phyloP scores from a whole-genome alignment of 305 asterid species.

The Plantago coronopus region DNA sequence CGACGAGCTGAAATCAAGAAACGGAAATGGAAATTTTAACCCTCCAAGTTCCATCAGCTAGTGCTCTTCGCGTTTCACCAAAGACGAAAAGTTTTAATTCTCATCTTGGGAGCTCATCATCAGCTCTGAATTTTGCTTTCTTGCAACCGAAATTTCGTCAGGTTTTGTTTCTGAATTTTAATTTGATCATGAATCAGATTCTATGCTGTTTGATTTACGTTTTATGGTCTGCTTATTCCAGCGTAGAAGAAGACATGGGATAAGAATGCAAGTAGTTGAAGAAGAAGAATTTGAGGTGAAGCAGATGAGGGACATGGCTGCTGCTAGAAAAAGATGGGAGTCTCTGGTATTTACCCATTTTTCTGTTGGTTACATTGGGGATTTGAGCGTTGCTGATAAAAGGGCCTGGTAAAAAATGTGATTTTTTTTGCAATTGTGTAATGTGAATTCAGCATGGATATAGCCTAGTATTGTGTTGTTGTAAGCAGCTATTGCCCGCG shows the following conservation, averaged over 20 bases:
- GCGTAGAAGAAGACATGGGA: slow-evolving; percentile 36
- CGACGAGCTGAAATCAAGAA: not conserved
- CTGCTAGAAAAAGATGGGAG: slow-evolving; percentile 91
- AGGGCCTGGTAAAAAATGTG: not conserved
- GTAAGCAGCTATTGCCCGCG: no score
- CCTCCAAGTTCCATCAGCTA: slow-evolving; percentile 38
- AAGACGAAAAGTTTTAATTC: slow-evolving; percentile 24
- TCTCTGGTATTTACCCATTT: slow-evolving; percentile 43
- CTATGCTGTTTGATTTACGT: not conserved
- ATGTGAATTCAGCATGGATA: no score
- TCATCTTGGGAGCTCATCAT: slow-evolving; percentile 30
- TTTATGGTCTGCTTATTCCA: slow-evolving; percentile 2
- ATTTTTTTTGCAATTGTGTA: not conserved
- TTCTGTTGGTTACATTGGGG: not conserved
- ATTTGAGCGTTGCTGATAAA: not conserved
- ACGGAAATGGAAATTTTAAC: slow-evolving; percentile 45
- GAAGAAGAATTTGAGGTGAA: slow-evolving; percentile 80
- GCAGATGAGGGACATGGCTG: slow-evolving; percentile 90
- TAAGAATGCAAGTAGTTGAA: slow-evolving; percentile 64
- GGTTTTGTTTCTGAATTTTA: slow-evolving; percentile 26
- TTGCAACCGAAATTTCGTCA: slow-evolving; percentile 27
- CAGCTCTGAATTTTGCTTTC: slow-evolving; percentile 23
- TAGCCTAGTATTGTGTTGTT: no score
- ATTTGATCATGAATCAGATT: not conserved
- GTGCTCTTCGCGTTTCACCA: slow-evolving; percentile 30